These are phyloP conservation scores for Vaccinium macrocarpon DNA, from an alignment of 148 eudicot genomes.

Conservation along the genomic window DNA sequence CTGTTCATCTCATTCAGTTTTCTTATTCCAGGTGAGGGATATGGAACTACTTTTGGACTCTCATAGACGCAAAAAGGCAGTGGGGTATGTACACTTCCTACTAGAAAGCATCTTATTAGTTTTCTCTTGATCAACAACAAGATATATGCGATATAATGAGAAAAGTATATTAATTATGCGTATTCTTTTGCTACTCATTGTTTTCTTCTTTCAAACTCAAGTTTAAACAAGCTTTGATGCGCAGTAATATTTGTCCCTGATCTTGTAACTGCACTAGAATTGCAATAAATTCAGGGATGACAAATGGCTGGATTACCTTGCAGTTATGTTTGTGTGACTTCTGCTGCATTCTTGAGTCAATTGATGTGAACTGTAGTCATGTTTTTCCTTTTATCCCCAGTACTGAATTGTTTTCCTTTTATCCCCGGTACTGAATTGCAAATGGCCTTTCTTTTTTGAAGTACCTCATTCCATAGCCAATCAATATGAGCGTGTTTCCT, in stretches of 20 bases:
- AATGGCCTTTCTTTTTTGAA: neutral
- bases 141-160: neutral
- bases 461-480: neutral
- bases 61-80: neutral
- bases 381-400: neutral
- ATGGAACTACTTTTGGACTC: neutral
- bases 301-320: no score
- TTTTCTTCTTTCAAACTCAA: neutral
- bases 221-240: neutral
- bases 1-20: neutral
- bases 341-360: no score
- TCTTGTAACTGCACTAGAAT: neutral
- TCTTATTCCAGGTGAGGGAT: neutral
- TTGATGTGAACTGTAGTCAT: no score
- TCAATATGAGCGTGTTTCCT: neutral
- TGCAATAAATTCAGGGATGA: no score
- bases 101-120: neutral
- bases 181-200: neutral
- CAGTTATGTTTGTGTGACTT: no score
- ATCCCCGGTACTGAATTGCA: neutral
- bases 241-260: neutral
- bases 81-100: neutral
- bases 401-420: neutral
- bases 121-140: neutral
- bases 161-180: neutral